Evolutionary conservation across 306 rosid genomes (phyloP).

Genomic region (Alnus glutinosa): DNA sequence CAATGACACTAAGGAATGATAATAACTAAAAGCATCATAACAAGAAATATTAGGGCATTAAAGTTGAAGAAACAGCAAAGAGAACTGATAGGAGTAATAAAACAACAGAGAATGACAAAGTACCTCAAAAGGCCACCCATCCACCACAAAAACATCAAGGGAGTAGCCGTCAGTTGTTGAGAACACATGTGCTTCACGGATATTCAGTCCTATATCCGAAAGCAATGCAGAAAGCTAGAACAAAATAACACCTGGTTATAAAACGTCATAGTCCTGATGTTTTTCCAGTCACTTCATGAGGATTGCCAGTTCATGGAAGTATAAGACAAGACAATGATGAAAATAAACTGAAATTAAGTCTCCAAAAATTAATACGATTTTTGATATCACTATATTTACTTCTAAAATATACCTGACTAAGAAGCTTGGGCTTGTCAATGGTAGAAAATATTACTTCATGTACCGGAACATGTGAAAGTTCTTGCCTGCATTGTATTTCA

Average conservation of each 20-base stretch:
- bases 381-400: conserved; percentile 7
- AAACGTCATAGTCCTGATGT: conserved; percentile 11
- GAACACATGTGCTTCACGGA: conserved; percentile 70
- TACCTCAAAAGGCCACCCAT: conserved; percentile 74
- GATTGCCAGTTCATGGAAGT: background rate
- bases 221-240: conserved; percentile 61
- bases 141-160: conserved; percentile 61
- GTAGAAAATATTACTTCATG: conserved; percentile 96
- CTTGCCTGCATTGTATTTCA: conserved; percentile 66
- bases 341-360: background rate
- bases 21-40: background rate
- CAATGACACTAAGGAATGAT: conserved; percentile 4
- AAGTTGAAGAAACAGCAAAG: conserved; percentile 19
- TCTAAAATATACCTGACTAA: conserved; percentile 79
- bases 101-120: conserved; percentile 2
- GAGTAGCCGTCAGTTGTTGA: conserved; percentile 66
- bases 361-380: background rate
- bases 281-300: background rate
- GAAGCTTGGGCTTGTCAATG: conserved; percentile 93
- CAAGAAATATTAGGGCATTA: background rate
- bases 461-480: conserved; percentile 43
- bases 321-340: background rate
- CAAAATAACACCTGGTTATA: conserved; percentile 39
- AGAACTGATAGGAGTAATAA: conserved; percentile 17
- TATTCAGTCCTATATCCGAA: conserved; percentile 65